Base-by-base conservation (phyloP, 495 filamentous ascomycete species). In the Aeminium ludgeri region DNA sequence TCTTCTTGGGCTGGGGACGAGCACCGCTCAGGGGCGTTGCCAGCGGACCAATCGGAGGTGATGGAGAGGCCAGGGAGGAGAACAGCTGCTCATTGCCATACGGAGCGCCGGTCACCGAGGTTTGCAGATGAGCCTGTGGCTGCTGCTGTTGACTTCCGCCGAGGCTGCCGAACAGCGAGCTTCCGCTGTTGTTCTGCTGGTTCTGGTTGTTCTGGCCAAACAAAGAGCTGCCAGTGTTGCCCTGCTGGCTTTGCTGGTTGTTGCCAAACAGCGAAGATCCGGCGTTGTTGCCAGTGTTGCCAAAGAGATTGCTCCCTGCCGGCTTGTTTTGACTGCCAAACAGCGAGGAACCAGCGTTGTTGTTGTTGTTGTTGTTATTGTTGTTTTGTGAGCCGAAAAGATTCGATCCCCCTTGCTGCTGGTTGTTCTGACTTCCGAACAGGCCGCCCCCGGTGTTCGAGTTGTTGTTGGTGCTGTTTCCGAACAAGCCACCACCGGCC, bases 51-150 rank as follows among this genome's bases (percentile, higher is more conserved):
- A 80, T 75, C 43, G 78, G 77, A 28, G 73, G 64, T 6, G 71
- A 59, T 10, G 76, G 73, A 0, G 70, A 66, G 5, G 69, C 71
- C 16, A 93, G 58, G 30, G 72, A 76, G 2, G 70, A 66, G 59
- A 92, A 93, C 11, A 96, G 69, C 2, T 80, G 80, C 53, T 75
- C 65, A 40, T 75, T 80, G 17, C 89, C 87, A 53, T 91, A 96
- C 0, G 89, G 84, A 31, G 77, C 64, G 36, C 83, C 82, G 34
- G 73, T 74, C 35, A 95, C 71, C 13, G 82, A 87, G n/a, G 77
- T 70, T 44, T 75, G 74, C 25, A 73, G 73, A 27, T 66, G 61
- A 43, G 68, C 64, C 13, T 63, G 62, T 20, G 56, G 59, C 19
- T 65, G 65, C 23, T 36, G 36, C 43, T 50, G 47, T 12, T 42